A percentile compares a stretch with the other conserved stretches of the same genome.
Evolutionary conservation across 495 filamentous ascomycete species (phyloP).

Genomic region (Aspergillus conjunctus): DNA sequence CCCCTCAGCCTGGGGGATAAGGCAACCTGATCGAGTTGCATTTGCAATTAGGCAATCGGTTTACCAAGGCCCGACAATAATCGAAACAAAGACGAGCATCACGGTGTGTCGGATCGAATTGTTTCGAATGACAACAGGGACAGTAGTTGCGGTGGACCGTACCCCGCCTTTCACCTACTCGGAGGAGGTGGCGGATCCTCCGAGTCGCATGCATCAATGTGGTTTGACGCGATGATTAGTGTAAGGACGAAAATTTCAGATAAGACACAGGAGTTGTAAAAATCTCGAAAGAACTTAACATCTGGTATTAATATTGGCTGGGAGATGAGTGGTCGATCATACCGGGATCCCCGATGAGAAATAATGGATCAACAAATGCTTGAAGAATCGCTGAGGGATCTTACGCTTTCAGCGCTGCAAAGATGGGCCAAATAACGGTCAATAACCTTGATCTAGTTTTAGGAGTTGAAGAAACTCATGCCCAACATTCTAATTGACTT

Average conservation of each 20-base stretch:
- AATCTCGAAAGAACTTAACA: neutral
- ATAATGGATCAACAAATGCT: neutral
- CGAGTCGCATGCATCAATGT: constrained; percentile 11
- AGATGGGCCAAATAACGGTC: neutral
- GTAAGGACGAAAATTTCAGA: constrained; percentile 12
- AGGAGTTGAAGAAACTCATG: no score
- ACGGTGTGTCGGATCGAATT: neutral
- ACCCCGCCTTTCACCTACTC: constrained; percentile 27
- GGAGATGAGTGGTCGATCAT: neutral
- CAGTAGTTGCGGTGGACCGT: constrained; percentile 13
- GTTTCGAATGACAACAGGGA: neutral
- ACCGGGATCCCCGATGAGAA: constrained; percentile 1
- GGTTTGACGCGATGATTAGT: constrained; percentile 10
- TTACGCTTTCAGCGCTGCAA: neutral
- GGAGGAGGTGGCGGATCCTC: constrained; percentile 30
- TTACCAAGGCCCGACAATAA: constrained; percentile 5
- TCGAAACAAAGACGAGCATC: neutral
- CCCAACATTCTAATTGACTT: no score
- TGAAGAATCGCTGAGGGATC: neutral
- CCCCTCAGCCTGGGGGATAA: constrained; percentile 11
- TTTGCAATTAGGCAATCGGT: constrained; percentile 13
- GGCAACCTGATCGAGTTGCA: constrained; percentile 15
- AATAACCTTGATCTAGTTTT: no score
- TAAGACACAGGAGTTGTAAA: neutral
- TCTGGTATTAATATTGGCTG: neutral